Conservation (phyloP, 371 early-diverging fungal genomes). For the Mortierella sp. region DNA sequence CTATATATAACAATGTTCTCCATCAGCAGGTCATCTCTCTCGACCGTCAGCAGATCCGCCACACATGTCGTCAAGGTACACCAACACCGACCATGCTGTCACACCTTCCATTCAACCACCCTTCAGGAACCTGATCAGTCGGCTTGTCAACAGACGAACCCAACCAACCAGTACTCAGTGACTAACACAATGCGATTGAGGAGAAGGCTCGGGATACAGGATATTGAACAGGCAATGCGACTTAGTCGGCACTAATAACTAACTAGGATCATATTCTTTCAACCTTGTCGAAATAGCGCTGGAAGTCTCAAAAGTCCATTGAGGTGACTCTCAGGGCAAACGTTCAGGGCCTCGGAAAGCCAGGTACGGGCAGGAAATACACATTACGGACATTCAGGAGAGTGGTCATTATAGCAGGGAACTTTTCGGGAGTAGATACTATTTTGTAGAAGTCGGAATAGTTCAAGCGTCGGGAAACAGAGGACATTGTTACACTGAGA, state of each 20-base stretch:
- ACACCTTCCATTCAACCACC: neutral
- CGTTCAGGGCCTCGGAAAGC: conserved; percentile 56
- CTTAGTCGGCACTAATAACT: too few relatives aligned
- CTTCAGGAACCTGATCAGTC: conserved; percentile 6
- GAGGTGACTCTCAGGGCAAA: conserved; percentile 53
- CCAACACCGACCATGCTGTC: neutral
- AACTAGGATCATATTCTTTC: neutral
- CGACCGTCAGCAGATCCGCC: conserved; percentile 32
- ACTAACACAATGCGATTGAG: neutral
- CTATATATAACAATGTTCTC: conserved; percentile 43
- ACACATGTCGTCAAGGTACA: conserved; percentile 54
- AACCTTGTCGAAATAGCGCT: conserved; percentile 35
- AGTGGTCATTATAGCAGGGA: neutral
- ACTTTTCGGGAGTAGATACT: neutral
- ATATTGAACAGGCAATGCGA: neutral
- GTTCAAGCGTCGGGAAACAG: too few relatives aligned
- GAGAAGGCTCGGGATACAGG: neutral
- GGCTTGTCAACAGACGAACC: neutral
- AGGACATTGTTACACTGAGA: neutral
- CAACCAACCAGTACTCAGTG: neutral
- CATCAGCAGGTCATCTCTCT: conserved; percentile 41
- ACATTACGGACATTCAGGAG: neutral
- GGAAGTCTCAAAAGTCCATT: conserved; percentile 52
- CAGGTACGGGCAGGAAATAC: conserved; percentile 32
- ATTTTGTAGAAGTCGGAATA: neutral